Base-by-base conservation (phyloP, 2,329 filamentous ascomycete species). In the Claviceps sp. region DNA sequence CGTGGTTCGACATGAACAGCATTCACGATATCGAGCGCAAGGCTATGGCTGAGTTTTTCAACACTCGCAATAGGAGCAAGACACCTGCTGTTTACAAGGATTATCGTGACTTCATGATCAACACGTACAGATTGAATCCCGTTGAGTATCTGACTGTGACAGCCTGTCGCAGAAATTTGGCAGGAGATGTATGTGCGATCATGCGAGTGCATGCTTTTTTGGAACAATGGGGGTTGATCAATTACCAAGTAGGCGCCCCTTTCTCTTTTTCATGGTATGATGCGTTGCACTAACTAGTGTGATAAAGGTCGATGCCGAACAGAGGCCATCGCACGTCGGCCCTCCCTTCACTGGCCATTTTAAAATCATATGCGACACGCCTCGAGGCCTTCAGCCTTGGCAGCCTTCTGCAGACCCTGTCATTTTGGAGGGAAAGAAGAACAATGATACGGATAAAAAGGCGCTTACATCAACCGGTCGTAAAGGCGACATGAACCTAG, bases 71-170 rank as follows among this genome's bases (percentile, higher is more conserved):
- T 70, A 85, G 93, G 62, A 97, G 93, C 81, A 98, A 98, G 73
- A 98, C 93, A 0, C 86, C 89, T 1, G 84, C 89, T 48, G 88
- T 97, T 22, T 98, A 98, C 75, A 97, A 97, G 70, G 93, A 98
- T 65, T 98, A 98, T 70, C 85, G 93, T 60, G 93, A 98, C 65
- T 98, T 98, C 65, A 98, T 98, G 93, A 89, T 98, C 73, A 98
- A 98, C 73, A 97, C 93, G 14, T 98, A 98, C 70, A 85, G 93
- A 40, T 74, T 98, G 52, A 98, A 97, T 65, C 93, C 93, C 5
- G 80, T 89, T 51, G 93, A 98, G 68, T 98, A 98, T 64, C 77
- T 98, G 52, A 98, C 93, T 5, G 91, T 98, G 51, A 98, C 93
- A 11, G 93, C 93, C 49, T 98, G 93, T 66, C 80, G 93, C 57